Base-by-base conservation (phyloP, 306 rosid genomes). In the Quercus agrifolia region DNA sequence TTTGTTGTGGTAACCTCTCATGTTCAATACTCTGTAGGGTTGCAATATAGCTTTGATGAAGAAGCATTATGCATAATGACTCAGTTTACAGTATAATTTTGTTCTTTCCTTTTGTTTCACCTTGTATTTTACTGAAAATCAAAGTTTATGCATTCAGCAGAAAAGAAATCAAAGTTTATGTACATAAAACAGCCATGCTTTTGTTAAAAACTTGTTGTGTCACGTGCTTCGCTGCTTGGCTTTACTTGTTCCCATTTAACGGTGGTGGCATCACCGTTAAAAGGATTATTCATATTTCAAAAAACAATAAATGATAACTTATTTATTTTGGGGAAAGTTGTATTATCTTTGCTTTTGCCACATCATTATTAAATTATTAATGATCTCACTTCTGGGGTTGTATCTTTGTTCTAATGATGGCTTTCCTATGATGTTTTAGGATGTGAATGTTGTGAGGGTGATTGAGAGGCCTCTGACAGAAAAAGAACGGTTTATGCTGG, bases 391-490 rank as follows among this genome's bases (percentile, higher is more conserved):
- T 85, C 51, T 35, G 75, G 58, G 41, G 67, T 52, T 79, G 33
- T 75, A 59, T 72, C 71, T 67, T 3, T 25, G 21, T 74, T 70
- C 68, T 82, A n/a, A 74, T 57, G 38, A 41, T 66, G 35, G 49
- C 25, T 70, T 14, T 5, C 38, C 66, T 31, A 5, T 35, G 5
- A 14, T 74, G 41, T 84, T 76, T 44, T 67, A 95, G 99, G 99
- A 95, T 83, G 94, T 87, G 28, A 95, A 93, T 82, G 74, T 91
- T 72, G 88, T 93, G 20, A 95, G 91, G 89, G 99, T 93, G 89
- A 95, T 95, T 13, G 99, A 95, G 85, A 91, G 99, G 83, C 96
- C 96, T 28, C 83, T 93, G 82, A 87, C 92, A 46, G 98, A 95
- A 76, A 87, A 82, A 10, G 99, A 95, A 83, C 90, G 97, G 77